A percentile compares a stretch with the other conserved stretches of the same genome.
These are phyloP conservation scores for Hirschfeldia incana DNA, from an alignment of 345 rosid genomes.

Conservation along the genomic window DNA sequence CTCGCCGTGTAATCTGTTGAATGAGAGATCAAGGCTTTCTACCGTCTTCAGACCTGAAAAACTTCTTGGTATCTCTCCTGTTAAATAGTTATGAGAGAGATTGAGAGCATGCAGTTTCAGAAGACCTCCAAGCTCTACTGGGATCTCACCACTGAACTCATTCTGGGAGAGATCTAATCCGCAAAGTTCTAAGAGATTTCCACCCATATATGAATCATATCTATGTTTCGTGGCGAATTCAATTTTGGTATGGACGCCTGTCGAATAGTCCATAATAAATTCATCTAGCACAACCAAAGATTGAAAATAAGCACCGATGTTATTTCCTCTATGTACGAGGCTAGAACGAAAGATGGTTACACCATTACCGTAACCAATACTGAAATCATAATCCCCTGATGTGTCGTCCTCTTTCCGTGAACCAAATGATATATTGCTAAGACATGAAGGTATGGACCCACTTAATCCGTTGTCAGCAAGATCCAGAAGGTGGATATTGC, in stretches of 20 bases:
- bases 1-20: neutral
- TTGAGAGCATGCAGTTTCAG: neutral
- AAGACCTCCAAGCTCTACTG: neutral
- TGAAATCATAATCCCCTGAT: neutral
- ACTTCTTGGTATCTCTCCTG: neutral
- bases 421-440: neutral
- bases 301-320: neutral
- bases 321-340: neutral
- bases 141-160: neutral
- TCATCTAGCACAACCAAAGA: neutral
- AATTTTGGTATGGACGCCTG: neutral
- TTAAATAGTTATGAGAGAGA: neutral
- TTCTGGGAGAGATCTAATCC: neutral
- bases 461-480: neutral
- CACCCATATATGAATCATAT: neutral
- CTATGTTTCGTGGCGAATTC: neutral
- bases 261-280: neutral
- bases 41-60: neutral
- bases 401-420: neutral
- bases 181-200: neutral
- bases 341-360: neutral
- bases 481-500: neutral
- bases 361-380: neutral
- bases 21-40: neutral
- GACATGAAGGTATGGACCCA: conserved; percentile 1